These are phyloP conservation scores for Basidiobolus meristosporus DNA, from an alignment of 371 early-diverging fungal genomes.

Conservation along the genomic window DNA sequence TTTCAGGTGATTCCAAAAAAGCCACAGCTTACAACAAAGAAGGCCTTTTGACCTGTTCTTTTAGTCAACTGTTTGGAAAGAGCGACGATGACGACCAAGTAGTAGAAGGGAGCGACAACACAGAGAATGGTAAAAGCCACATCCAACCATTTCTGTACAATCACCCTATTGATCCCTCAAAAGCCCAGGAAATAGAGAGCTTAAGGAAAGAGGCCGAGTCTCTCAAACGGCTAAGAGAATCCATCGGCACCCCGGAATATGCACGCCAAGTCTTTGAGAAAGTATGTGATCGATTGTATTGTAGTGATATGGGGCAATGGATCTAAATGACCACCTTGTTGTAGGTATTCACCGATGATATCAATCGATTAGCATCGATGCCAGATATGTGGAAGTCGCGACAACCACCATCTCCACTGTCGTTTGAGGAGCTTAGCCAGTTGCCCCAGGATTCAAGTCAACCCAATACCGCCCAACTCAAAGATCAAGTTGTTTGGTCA, in stretches of 20 bases:
- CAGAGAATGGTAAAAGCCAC: slow-evolving; percentile 33
- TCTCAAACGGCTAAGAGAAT: slow-evolving; percentile 33
- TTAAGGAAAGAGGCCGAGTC: slow-evolving; percentile 50
- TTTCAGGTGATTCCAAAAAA: slow-evolving; percentile 26
- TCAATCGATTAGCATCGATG: slow-evolving; percentile 54
- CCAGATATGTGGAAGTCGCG: slow-evolving; percentile 83
- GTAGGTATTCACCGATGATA: slow-evolving; percentile 51
- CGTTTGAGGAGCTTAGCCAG: slow-evolving; percentile 18
- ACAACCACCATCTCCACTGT: slow-evolving; percentile 43
- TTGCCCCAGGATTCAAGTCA: neutral
- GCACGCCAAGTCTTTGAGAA: slow-evolving; percentile 62
- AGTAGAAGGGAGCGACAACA: slow-evolving; percentile 14
- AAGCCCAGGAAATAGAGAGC: slow-evolving; percentile 52
- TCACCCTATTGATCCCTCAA: neutral
- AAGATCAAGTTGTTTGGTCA: slow-evolving; percentile 52
- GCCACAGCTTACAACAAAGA: neutral
- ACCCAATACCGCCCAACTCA: slow-evolving; percentile 4
- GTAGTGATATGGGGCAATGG: neutral
- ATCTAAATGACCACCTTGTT: neutral
- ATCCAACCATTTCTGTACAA: neutral
- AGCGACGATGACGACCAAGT: slow-evolving; percentile 42
- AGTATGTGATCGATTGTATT: slow-evolving; percentile 13
- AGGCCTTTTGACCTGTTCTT: slow-evolving; percentile 4
- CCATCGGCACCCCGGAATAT: slow-evolving; percentile 38
- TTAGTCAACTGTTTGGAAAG: slow-evolving; percentile 68